Conservation (phyloP, 164 flowering plant species). For the Chimonanthus salicifolius region DNA sequence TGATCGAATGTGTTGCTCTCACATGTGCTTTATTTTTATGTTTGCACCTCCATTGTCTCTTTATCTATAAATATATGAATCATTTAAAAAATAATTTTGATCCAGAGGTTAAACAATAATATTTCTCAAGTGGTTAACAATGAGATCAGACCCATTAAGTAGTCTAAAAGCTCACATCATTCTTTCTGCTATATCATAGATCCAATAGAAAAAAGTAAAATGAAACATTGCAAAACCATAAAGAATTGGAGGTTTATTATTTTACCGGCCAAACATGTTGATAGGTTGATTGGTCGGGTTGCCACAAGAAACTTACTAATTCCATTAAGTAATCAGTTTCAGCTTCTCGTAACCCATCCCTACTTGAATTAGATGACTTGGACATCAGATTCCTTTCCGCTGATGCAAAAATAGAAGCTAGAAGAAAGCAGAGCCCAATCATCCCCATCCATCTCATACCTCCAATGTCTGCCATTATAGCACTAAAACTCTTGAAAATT, state of each 20-base stretch:
- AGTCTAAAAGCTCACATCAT: background rate
- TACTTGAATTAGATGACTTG: constrained; percentile 14
- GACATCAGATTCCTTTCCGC: constrained; percentile 52
- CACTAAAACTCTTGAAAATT: background rate
- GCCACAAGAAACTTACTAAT: constrained; percentile 62
- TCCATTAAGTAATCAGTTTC: constrained; percentile 24
- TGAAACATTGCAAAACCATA: background rate
- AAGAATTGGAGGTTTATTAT: background rate
- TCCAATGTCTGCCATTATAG: constrained; percentile 41
- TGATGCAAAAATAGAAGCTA: constrained; percentile 55
- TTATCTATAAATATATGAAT: too few species aligned
- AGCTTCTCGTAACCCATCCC: constrained; percentile 12
- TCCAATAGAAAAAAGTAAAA: too few species aligned
- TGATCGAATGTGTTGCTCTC: too few species aligned
- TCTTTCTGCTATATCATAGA: background rate
- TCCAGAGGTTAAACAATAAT: too few species aligned
- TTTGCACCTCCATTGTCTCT: too few species aligned
- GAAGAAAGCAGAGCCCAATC: constrained; percentile 33
- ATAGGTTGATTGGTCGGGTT: constrained; percentile 49
- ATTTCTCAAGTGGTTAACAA: too few species aligned
- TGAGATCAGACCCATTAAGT: background rate
- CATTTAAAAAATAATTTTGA: too few species aligned
- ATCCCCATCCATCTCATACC: constrained; percentile 29
- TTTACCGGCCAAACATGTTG: constrained; percentile 97
- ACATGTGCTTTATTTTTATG: too few species aligned